Conservation (phyloP, 1,284 basidiomycete genomes). For the Takashimella koratensis region DNA sequence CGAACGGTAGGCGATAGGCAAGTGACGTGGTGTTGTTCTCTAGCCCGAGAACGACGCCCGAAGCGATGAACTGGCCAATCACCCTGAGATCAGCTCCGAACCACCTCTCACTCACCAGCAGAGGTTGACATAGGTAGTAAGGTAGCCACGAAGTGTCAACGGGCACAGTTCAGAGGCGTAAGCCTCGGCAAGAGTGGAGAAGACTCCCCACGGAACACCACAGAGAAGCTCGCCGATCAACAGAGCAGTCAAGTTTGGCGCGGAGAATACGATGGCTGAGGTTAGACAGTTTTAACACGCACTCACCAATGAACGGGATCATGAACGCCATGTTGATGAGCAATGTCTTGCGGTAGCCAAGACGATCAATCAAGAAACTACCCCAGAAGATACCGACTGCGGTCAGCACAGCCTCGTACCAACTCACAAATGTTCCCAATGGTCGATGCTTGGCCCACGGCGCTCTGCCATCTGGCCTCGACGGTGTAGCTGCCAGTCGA, state of each 20-base stretch:
- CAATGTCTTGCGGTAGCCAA: constrained; percentile 25
- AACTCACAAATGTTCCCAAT: constrained; percentile 23
- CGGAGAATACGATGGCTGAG: constrained; percentile 48
- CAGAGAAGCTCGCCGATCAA: constrained; percentile 26
- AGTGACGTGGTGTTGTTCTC: too few species aligned
- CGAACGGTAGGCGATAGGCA: too few species aligned
- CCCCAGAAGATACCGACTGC: constrained; percentile 22
- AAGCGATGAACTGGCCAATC: constrained; percentile 9
- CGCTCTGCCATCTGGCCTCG: too few species aligned
- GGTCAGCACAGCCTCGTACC: not conserved
- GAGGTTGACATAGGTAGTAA: constrained; percentile 45
- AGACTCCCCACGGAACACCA: constrained; percentile 50
- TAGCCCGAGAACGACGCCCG: too few species aligned
- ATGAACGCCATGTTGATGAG: constrained; percentile 31
- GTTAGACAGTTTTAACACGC: too few species aligned
- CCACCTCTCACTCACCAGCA: constrained; percentile 50
- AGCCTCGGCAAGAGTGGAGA: too few species aligned
- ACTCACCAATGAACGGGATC: constrained; percentile 30
- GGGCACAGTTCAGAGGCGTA: constrained; percentile 42
- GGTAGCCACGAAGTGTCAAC: constrained; percentile 17
- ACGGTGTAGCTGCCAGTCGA: too few species aligned
- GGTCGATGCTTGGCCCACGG: constrained; percentile 17
- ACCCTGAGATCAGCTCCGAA: constrained; percentile 12
- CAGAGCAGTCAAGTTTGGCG: constrained; percentile 20
- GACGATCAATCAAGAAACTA: constrained; percentile 19